phyloP scores from a whole-genome alignment of 805 yeast genomes.

The Lipomyces orientalis region DNA sequence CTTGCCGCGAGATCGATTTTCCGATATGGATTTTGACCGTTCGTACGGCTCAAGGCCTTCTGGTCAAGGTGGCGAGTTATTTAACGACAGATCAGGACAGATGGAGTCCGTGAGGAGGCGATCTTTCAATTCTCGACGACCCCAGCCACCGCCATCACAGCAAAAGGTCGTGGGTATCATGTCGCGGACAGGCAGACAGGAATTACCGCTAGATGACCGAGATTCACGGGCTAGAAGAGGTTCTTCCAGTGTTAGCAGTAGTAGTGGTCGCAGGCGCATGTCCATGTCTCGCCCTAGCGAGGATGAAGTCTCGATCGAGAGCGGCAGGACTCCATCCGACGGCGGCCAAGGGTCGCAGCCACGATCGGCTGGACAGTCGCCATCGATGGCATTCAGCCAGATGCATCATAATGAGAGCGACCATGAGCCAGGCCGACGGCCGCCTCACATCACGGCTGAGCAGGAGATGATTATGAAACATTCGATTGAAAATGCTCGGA shows the following conservation, averaged over 20 bases:
- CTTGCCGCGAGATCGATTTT: conserved; percentile 29
- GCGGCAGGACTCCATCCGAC: conserved; percentile 6
- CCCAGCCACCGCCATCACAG: conserved; percentile 3
- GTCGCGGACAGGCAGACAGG: conserved; percentile 6
- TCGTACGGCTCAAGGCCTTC: conserved; percentile 27
- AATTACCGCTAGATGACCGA: not conserved
- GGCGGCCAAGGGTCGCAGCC: conserved; percentile 9
- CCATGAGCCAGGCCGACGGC: conserved; percentile 12
- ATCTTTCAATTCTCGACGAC: conserved; percentile 19
- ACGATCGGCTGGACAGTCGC: conserved; percentile 18
- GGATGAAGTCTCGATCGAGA: not conserved
- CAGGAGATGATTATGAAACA: conserved; percentile 47
- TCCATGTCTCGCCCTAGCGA: conserved; percentile 6
- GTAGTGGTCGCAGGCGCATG: conserved; percentile 9
- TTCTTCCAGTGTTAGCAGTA: conserved; percentile 16
- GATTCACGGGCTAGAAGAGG: conserved; percentile 1
- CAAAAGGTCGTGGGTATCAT: conserved; percentile 13
- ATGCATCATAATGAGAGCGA: conserved; percentile 9
- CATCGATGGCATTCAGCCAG: conserved; percentile 17
- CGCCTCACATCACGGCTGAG: conserved; percentile 35
- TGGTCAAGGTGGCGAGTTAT: conserved; percentile 22
- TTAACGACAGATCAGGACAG: conserved; percentile 35
- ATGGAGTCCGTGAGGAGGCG: conserved; percentile 33
- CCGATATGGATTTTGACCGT: conserved; percentile 32
- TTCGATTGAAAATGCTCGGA: conserved; percentile 45